Evolutionary conservation across 1,284 basidiomycete species (phyloP).

Genomic region (Leucoagaricus sp.): DNA sequence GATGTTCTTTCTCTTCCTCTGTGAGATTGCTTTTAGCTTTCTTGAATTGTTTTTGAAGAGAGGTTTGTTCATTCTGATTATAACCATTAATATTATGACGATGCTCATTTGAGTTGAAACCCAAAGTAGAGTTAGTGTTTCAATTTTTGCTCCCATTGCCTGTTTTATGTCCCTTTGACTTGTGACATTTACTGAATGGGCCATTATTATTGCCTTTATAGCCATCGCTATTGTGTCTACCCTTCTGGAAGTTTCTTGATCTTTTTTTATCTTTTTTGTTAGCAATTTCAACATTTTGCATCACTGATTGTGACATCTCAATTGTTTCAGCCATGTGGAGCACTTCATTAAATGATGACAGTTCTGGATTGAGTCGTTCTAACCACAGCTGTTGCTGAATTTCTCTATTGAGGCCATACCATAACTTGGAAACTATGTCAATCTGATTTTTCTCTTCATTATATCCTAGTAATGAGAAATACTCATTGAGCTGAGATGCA

Average conservation of each 20-base stretch:
- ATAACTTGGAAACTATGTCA: slow-evolving; percentile 29
- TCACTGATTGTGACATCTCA: slow-evolving; percentile 27
- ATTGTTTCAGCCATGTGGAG: slow-evolving; percentile 22
- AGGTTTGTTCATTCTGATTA: too few relatives aligned
- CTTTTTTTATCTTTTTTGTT: neutral
- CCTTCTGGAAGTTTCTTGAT: too few relatives aligned
- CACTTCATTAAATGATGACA: slow-evolving; percentile 26
- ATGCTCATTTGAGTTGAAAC: too few relatives aligned
- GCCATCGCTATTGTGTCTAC: neutral
- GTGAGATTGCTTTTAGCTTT: too few relatives aligned
- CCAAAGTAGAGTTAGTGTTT: too few relatives aligned
- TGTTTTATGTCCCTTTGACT: too few relatives aligned
- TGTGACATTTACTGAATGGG: too few relatives aligned
- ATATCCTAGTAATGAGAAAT: slow-evolving; percentile 33
- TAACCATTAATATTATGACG: too few relatives aligned
- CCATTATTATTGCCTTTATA: neutral
- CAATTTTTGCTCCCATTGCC: too few relatives aligned
- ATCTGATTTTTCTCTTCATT: slow-evolving; percentile 28
- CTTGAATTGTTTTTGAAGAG: too few relatives aligned
- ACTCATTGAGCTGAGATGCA: slow-evolving; percentile 31
- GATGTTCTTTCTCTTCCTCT: slow-evolving; percentile 5
- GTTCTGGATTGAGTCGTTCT: slow-evolving; percentile 30
- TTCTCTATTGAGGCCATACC: slow-evolving; percentile 28
- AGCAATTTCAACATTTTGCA: neutral
- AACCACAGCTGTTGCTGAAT: slow-evolving; percentile 34